Conservation (phyloP, 495 filamentous ascomycete genomes). For the Extremus antarcticus region DNA sequence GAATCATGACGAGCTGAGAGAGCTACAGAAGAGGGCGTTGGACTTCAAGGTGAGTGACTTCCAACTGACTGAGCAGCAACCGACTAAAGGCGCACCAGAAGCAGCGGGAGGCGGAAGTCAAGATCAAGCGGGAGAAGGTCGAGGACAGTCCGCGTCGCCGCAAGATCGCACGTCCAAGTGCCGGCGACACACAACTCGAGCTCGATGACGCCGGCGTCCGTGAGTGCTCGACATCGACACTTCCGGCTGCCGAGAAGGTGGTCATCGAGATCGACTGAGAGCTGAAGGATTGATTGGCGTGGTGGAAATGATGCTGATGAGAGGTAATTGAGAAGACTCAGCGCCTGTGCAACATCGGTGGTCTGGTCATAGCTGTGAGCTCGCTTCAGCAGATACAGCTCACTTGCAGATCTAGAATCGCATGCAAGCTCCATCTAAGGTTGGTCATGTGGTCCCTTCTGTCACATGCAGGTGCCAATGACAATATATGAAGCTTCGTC, state of each 20-base stretch:
- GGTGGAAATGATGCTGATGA: neutral
- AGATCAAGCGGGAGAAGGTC: slow-evolving; percentile 12
- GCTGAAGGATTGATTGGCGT: neutral
- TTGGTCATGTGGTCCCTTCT: too few relatives aligned
- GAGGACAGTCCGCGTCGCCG: slow-evolving; percentile 8
- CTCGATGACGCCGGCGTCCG: slow-evolving; percentile 6
- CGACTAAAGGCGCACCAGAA: neutral
- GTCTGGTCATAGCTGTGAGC: too few relatives aligned
- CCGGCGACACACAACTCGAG: slow-evolving; percentile 4
- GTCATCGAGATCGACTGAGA: slow-evolving; percentile 7
- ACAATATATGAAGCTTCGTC: too few relatives aligned
- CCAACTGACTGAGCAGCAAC: too few relatives aligned
- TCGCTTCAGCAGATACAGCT: too few relatives aligned
- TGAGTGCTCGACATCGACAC: neutral
- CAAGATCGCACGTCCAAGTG: slow-evolving; percentile 9
- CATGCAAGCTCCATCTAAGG: too few relatives aligned
- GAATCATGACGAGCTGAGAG: slow-evolving; percentile 1
- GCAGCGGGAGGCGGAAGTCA: too few relatives aligned
- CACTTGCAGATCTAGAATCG: too few relatives aligned
- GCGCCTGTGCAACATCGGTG: too few relatives aligned
- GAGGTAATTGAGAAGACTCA: neutral
- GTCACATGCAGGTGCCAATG: too few relatives aligned
- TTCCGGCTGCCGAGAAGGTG: neutral
- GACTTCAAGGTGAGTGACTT: slow-evolving; percentile 2
- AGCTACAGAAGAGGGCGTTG: neutral